Evolutionary conservation across 129 eudicot genomes (phyloP), one percentile per base, ranked within the genome.

Genomic region (Gnaphalium uliginosum): DNA sequence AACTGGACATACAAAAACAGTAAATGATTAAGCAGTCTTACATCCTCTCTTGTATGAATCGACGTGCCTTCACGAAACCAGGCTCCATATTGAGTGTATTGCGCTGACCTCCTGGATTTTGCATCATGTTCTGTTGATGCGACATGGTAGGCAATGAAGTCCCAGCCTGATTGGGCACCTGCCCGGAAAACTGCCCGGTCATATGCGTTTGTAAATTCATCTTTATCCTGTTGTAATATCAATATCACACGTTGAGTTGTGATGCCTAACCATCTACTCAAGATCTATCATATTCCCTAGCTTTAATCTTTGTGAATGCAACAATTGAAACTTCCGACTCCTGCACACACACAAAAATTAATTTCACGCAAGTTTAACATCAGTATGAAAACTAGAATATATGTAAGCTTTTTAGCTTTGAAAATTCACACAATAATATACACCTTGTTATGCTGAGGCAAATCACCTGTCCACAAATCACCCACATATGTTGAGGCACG

Each of bases 201-300:
- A 83, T 86, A 63, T 81, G 92, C 33, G 89, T 76, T 74, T 79
- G 97, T 62, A 89, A 64, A 90, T 88, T 92, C 98, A 92, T 92
- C 71, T 89, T 81, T 81, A 78, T 43, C 78, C 60, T 43, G 74
- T 72, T 67, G 72, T n/a, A n/a, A n/a, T n/a, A n/a, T 39, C 51
- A 37, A 23, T 66, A 63, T 56, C 61, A n/a, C 61, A 2, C 2
- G 24, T 29, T 30, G 51, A 39, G 50, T 66, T 10, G 13, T 13
- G 73, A 68, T 25, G 71, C 48, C 1, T 62, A 30, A 63, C 63
- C 71, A 61, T 61, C 15, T 74, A 74, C 59, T 60, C 71, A 41
- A 71, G 30, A n/a, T 64, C 58, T 79, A 14, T 63, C 35, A 61
- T 24, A 9, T 61, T 23, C 33, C 19, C 62, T 53, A 21, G 65